A percentile compares a stretch with the other conserved stretches of the same genome.
Evolutionary conservation across 768 basidiomycete genomes (phyloP).

Genomic region (Brasilioporus rufonigricans): DNA sequence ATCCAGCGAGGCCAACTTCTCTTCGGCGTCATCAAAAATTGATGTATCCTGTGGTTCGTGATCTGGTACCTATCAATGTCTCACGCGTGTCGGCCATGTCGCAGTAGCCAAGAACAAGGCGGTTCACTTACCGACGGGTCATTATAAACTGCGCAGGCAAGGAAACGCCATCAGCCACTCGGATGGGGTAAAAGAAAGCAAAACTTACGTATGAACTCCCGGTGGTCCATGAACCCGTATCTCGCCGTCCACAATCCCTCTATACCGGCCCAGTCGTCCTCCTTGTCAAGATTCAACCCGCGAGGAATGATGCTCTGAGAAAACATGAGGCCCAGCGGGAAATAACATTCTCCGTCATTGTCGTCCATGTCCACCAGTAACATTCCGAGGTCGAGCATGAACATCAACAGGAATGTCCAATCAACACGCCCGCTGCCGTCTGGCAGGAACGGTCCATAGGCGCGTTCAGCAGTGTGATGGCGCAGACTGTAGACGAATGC

Average conservation of each 20-base stretch:
- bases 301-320: conserved; percentile 50
- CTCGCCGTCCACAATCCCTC: conserved; percentile 58
- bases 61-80: conserved; percentile 24
- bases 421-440: conserved; percentile 47
- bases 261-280: conserved; percentile 39
- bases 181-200: not conserved
- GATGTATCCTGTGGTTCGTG: conserved; percentile 38
- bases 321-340: conserved; percentile 47
- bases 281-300: conserved; percentile 33
- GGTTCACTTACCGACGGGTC: conserved; percentile 29
- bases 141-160: conserved; percentile 46
- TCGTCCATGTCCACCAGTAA: conserved; percentile 43
- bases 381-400: conserved; percentile 57
- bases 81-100: conserved; percentile 1
- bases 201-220: conserved; percentile 58
- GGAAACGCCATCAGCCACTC: conserved; percentile 2
- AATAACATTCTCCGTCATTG: conserved; percentile 32
- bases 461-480: conserved; percentile 48
- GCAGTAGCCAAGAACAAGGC: not conserved
- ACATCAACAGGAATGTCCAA: conserved; percentile 56
- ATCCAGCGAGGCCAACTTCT: conserved; percentile 49
- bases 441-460: conserved; percentile 55
- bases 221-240: conserved; percentile 70
- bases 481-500: conserved; percentile 62
- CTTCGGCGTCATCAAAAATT: conserved; percentile 51